Base-by-base conservation (phyloP, 2,329 filamentous ascomycete species). In the Epichloe amarillans region DNA sequence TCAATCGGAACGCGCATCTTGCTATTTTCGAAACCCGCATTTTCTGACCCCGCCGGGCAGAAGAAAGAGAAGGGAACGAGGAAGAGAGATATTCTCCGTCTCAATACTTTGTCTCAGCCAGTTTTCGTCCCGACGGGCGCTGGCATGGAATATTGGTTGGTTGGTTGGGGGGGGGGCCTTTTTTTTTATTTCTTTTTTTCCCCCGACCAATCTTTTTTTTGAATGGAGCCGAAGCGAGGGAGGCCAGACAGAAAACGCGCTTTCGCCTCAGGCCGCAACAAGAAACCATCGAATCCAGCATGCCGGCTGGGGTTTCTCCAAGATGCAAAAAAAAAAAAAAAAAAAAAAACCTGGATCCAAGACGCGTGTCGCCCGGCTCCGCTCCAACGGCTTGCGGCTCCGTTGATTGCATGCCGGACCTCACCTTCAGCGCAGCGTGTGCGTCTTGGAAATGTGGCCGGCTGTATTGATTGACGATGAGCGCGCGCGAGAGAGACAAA, bases 31-130 rank as follows among this genome's bases (percentile, higher is more conserved):
- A 40, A 21, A 10, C n/a, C n/a, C 15, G 6, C 15, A 15, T 40
- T 17, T 40, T 19, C 15, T 21, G 15, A 7, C 39, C 39, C n/a
- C 17, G 11, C 8, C n/a, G n/a, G n/a, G 36, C 36, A 21, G 39
- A 19, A 11, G n/a, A 40, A 19, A 23, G 39, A 17, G n/a, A 41
- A 2, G 12, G 23, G 7, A 26, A 8, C 7, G 8, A 30, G 8
- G 26, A 8, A 8, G 37, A 17, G 42, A 33, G 42, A 33, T 44
- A 44, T 44, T 44, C 37, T 36, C 26, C n/a, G 19, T 42, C 19
- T 48, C 46, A 49, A 49, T 49, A 49, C 26, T 42, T 39, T 42
- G 47, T 49, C 47, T 49, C 47, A 21, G n/a, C 35, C 12, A 30
- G 19, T 8, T 8, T 21, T 17, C 17, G 7, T 21, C 26, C 11